phyloP scores from a whole-genome alignment of 768 basidiomycete genomes.

The Russula griseocarnosa region DNA sequence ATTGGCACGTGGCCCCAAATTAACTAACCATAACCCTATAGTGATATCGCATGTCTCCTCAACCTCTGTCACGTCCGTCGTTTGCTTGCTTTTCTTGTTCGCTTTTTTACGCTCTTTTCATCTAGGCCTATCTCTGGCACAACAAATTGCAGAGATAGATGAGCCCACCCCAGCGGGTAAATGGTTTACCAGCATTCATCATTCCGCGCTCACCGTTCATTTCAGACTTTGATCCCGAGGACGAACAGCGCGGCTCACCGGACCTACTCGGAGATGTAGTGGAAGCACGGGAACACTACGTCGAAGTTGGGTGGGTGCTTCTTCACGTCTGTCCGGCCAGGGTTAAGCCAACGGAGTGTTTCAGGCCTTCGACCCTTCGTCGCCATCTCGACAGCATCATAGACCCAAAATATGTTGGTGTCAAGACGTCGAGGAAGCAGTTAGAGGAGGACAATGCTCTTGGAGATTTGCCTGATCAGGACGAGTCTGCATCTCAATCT shows the following conservation, averaged over 20 bases:
- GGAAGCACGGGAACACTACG: slow-evolving; percentile 67
- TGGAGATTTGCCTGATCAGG: slow-evolving; percentile 30
- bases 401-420: slow-evolving; percentile 77
- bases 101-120: background rate
- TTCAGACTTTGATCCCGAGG: slow-evolving; percentile 42
- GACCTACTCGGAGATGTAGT: slow-evolving; percentile 32
- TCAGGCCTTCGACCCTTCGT: slow-evolving; percentile 66
- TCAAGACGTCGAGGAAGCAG: slow-evolving; percentile 57
- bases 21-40: slow-evolving; percentile 22
- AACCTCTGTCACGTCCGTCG: slow-evolving; percentile 29
- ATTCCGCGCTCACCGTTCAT: slow-evolving; percentile 14
- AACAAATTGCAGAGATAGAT: slow-evolving; percentile 80
- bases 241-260: slow-evolving; percentile 38
- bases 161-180: slow-evolving; percentile 65
- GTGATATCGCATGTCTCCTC: slow-evolving; percentile 10
- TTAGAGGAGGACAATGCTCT: slow-evolving; percentile 42
- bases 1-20: slow-evolving; percentile 20
- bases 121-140: slow-evolving; percentile 56
- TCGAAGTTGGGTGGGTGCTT: slow-evolving; percentile 70
- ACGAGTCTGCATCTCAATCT: slow-evolving; percentile 24
- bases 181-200: slow-evolving; percentile 28
- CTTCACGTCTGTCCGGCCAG: background rate
- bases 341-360: background rate
- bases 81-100: slow-evolving; percentile 1
- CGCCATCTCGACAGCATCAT: slow-evolving; percentile 59